Base-by-base conservation (phyloP, 768 basidiomycete species). In the Candolleomyces aberdarensis region DNA sequence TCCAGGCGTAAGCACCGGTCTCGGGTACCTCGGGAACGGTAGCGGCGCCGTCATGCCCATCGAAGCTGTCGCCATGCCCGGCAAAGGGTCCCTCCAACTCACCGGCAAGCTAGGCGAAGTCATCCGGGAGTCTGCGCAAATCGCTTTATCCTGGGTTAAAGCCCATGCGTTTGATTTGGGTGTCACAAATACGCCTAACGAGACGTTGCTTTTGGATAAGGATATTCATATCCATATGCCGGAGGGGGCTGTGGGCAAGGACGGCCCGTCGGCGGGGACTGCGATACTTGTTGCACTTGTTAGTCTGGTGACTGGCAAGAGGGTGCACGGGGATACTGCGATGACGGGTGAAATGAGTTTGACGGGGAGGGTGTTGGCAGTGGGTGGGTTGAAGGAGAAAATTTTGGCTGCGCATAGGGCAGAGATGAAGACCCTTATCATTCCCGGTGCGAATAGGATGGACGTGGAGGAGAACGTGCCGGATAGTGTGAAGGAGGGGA, bases 331-430 rank as follows among this genome's bases (percentile, higher is more conserved):
- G 15, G 93, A 97, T 75, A 92, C 97, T 58, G 95, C 97, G 6
- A 96, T 98, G 94, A 98, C 97, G 0, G 97, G 97, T 15, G 97
- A 99, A 74, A 94, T 99, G 59, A 94, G 96, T 1, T 86, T 99
- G 15, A 89, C 95, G 0, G 97, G 97, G 0, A 94, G 97, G 74
- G 96, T 99, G 9, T 82, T 97, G 1, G 94, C 96, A 2, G 96
- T 99, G 10, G 96, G 96, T 8, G 96, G 96, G 0, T 75, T 98
- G 64, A 98, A 97, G 78, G 92, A 94, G 77, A 96, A 97, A 80
- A 94, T 96, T 63, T 83, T 98, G 1, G 96, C 96, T 1, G 96
- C 97, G 0, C 97, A 99, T 70, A 87, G 97, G 17, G 94, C 97
- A 0, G 95, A 94, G 3, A 97, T 98, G 79, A 95, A 90, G 76